phyloP scores from a whole-genome alignment of 2,329 filamentous ascomycete species.

The Teratosphaeria epicoccoides region DNA sequence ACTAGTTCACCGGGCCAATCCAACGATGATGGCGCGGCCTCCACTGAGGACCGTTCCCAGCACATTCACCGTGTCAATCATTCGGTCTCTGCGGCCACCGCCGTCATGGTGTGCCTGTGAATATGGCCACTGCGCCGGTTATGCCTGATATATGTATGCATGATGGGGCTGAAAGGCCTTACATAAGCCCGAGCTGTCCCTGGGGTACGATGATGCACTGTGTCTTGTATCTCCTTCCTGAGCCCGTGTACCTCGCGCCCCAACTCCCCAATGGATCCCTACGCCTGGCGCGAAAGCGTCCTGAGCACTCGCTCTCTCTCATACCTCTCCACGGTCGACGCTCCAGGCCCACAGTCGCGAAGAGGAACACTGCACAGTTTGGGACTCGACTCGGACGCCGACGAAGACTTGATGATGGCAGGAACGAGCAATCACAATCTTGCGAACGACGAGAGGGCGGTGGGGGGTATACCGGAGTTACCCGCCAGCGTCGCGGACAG shows the following conservation, averaged over 20 bases:
- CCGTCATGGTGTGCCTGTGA: no score
- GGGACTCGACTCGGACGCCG: constrained; percentile 14
- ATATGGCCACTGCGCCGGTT: neutral
- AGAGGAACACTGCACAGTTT: constrained; percentile 13
- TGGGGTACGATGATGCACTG: no score
- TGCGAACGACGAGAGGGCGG: neutral
- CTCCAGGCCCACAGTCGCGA: constrained; percentile 9
- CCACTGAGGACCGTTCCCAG: no score
- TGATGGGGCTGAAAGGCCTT: neutral
- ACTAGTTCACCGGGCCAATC: neutral
- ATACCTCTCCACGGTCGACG: constrained; percentile 20
- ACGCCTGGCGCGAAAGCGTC: constrained; percentile 21
- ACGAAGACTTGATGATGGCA: constrained; percentile 17
- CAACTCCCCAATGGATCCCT: constrained; percentile 7
- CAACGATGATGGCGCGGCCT: neutral
- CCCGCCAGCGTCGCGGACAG: constrained; percentile 22
- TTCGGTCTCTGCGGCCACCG: no score
- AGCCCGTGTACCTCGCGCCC: no score
- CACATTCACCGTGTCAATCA: no score
- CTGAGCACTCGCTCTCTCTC: constrained; percentile 27
- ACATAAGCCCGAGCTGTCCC: neutral
- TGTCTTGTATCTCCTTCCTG: no score
- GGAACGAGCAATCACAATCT: constrained; percentile 1
- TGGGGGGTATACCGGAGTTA: constrained; percentile 12
- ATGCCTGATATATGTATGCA: neutral